A percentile compares a stretch with the other conserved stretches of the same genome.
Conservation (phyloP, 2,329 filamentous ascomycete genomes). For the Cytospora schulzeri region DNA sequence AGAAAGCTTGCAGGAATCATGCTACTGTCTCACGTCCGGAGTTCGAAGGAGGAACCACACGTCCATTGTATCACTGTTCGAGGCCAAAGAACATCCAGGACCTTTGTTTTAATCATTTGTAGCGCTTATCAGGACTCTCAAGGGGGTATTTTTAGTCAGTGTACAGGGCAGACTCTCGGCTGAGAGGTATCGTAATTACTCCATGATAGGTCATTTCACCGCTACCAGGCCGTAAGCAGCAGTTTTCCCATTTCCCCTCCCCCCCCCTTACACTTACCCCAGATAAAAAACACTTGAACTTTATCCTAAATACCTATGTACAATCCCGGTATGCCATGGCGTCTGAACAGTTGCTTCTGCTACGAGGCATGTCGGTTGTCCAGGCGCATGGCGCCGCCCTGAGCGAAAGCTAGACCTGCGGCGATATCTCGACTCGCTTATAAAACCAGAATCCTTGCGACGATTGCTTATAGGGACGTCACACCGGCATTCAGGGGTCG, state of each 20-base stretch:
- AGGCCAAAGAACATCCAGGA: slow-evolving; percentile 4
- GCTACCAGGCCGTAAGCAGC: slow-evolving; percentile 19
- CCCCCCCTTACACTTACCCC: slow-evolving; percentile 1
- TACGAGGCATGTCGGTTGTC: slow-evolving; percentile 3
- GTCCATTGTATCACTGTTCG: slow-evolving; percentile 10
- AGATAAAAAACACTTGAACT: neutral
- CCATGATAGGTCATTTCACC: slow-evolving; percentile 20
- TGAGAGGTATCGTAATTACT: slow-evolving; percentile 19
- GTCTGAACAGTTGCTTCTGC: slow-evolving; percentile 17
- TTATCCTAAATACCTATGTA: neutral
- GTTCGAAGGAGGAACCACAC: neutral
- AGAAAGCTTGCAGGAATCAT: neutral
- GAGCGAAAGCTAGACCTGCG: neutral
- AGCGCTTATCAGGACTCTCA: neutral
- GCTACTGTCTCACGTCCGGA: neutral
- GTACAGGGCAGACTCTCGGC: slow-evolving; percentile 25
- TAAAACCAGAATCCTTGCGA: slow-evolving; percentile 5
- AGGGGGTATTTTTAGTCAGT: slow-evolving; percentile 18
- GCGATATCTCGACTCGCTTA: slow-evolving; percentile 3
- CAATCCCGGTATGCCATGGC: neutral
- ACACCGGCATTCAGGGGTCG: neutral
- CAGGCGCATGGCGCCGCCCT: slow-evolving; percentile 4
- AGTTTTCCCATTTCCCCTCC: slow-evolving; percentile 3
- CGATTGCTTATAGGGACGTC: neutral
- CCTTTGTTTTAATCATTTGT: slow-evolving; percentile 4